Evolutionary conservation across 1,284 basidiomycete genomes (phyloP).

Genomic region (Leccinum pachyderme): DNA sequence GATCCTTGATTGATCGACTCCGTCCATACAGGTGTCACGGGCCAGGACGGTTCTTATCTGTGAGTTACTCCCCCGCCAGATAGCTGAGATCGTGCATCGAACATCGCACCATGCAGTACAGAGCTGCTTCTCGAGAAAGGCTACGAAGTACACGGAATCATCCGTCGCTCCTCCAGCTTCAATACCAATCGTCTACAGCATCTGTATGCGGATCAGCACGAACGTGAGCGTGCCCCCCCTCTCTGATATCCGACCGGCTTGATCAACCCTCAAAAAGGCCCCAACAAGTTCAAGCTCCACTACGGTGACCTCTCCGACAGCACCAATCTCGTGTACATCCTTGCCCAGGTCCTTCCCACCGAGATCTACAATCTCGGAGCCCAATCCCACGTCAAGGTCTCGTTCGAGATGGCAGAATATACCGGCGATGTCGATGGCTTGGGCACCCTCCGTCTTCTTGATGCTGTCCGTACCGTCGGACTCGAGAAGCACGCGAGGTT

Average conservation of each 20-base stretch:
- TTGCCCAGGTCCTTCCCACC: slow-evolving; percentile 86
- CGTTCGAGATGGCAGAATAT: slow-evolving; percentile 96
- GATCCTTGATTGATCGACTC: slow-evolving; percentile 9
- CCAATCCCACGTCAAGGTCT: slow-evolving; percentile 96
- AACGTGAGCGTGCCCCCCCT: slow-evolving; percentile 51
- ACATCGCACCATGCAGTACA: slow-evolving; percentile 47
- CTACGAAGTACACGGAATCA: slow-evolving; percentile 91
- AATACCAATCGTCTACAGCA: slow-evolving; percentile 91
- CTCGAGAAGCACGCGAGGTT: slow-evolving; percentile 84
- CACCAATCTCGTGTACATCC: slow-evolving; percentile 91
- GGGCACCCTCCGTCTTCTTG: slow-evolving; percentile 87
- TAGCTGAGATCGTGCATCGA: slow-evolving; percentile 8
- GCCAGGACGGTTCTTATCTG: slow-evolving; percentile 90
- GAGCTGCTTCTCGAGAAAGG: slow-evolving; percentile 84
- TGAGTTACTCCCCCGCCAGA: slow-evolving; percentile 36
- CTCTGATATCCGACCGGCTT: neutral
- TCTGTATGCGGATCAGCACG: slow-evolving; percentile 84
- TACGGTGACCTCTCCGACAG: slow-evolving; percentile 91
- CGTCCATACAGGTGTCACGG: slow-evolving; percentile 71
- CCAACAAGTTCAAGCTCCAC: slow-evolving; percentile 82
- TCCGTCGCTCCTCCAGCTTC: slow-evolving; percentile 91
- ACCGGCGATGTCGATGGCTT: slow-evolving; percentile 91
- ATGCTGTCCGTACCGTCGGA: slow-evolving; percentile 90
- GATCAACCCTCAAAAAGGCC: slow-evolving; percentile 43
- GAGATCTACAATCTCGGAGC: slow-evolving; percentile 95